These are phyloP conservation scores for Stachybotrys echinatus DNA, from an alignment of 2,329 filamentous ascomycete genomes.

Conservation along the genomic window DNA sequence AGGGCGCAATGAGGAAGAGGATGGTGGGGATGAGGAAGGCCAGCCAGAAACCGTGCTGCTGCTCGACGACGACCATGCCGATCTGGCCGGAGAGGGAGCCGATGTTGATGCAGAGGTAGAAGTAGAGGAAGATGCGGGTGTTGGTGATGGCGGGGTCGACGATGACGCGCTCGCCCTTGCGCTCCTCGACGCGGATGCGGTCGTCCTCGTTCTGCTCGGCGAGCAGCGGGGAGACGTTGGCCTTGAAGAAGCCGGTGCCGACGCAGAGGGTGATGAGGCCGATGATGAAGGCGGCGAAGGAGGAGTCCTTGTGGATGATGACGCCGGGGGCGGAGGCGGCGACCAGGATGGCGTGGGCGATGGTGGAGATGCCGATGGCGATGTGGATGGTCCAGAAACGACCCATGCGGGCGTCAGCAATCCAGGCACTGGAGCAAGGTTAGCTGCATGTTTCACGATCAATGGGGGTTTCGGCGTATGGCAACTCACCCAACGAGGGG, in stretches of 20 bases:
- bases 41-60: constrained; percentile 72
- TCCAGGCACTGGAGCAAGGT: constrained; percentile 31
- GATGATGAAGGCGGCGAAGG: constrained; percentile 64
- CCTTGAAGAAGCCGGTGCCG: constrained; percentile 77
- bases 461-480: constrained; percentile 7
- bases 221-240: constrained; percentile 68
- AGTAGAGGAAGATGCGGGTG: constrained; percentile 63
- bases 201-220: constrained; percentile 63
- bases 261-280: constrained; percentile 51
- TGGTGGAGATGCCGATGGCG: constrained; percentile 59
- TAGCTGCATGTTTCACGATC: constrained; percentile 1
- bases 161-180: constrained; percentile 61
- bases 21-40: constrained; percentile 63
- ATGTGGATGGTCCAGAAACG: constrained; percentile 69
- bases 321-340: constrained; percentile 58
- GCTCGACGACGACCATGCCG: constrained; percentile 67
- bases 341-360: constrained; percentile 63
- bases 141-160: constrained; percentile 65
- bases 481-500: constrained; percentile 46
- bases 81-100: constrained; percentile 56
- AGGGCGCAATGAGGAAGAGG: constrained; percentile 57
- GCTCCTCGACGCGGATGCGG: constrained; percentile 50
- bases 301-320: constrained; percentile 49
- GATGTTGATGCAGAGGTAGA: constrained; percentile 55
- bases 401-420: constrained; percentile 67